Conservation (phyloP, 164 flowering plant genomes). For the Sextonia rubra region DNA sequence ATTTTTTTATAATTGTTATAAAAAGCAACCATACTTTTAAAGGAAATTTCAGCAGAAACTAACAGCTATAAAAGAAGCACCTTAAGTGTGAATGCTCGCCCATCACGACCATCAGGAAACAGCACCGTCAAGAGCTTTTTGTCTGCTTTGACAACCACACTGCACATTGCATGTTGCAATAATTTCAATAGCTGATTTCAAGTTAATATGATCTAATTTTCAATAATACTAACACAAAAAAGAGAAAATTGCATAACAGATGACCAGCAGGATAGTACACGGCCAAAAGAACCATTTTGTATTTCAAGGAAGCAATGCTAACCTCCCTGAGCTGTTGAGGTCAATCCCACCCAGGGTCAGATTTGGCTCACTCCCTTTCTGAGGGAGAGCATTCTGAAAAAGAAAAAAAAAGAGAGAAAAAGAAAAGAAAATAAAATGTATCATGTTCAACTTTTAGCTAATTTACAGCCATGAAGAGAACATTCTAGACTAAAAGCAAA, state of each 20-base stretch:
- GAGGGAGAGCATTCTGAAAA: slow-evolving; percentile 79
- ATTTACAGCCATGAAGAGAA: no score
- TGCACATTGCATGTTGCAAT: slow-evolving; percentile 21
- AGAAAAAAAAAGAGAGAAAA: no score
- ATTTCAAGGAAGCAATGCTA: no score
- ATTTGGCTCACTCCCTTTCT: slow-evolving; percentile 78
- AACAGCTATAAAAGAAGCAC: slow-evolving; percentile 25
- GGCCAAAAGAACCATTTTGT: slow-evolving; percentile 11
- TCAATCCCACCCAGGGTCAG: slow-evolving; percentile 97
- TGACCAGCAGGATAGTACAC: no score
- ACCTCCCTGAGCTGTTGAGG: slow-evolving; percentile 99
- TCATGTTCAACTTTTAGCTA: no score
- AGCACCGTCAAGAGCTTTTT: slow-evolving; percentile 88
- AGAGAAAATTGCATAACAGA: no score
- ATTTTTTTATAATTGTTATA: no score
- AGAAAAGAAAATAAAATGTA: no score
- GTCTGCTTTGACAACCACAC: slow-evolving; percentile 83
- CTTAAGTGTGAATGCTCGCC: slow-evolving; percentile 95
- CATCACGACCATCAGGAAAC: slow-evolving; percentile 96
- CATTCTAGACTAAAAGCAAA: no score
- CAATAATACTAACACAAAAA: no score
- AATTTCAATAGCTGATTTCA: not conserved
- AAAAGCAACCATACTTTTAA: no score
- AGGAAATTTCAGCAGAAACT: no score
- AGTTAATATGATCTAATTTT: not conserved